phyloP scores from a whole-genome alignment of 345 rosid species.

The Sonneratia caseolaris region DNA sequence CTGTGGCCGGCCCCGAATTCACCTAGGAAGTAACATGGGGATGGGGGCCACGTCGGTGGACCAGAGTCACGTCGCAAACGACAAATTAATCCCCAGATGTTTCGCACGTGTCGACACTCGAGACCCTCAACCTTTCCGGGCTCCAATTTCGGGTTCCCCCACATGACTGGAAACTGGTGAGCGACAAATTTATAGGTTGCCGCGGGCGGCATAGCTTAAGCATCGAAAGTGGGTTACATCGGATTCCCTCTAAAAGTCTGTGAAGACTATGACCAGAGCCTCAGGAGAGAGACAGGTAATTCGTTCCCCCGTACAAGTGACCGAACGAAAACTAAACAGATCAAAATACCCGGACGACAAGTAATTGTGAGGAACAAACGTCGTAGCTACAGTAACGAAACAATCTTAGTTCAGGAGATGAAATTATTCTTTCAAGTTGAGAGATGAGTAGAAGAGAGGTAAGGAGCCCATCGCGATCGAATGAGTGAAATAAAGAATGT shows the following conservation, averaged over 20 bases:
- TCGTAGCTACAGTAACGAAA: not conserved
- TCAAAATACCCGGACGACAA: not conserved
- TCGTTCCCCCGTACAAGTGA: too few species aligned
- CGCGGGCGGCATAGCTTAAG: too few species aligned
- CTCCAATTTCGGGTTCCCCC: not conserved
- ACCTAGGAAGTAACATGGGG: not conserved
- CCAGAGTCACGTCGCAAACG: not conserved
- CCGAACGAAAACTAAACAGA: not conserved
- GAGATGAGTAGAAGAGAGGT: not conserved
- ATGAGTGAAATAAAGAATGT: not conserved
- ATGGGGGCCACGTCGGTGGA: not conserved
- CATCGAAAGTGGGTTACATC: too few species aligned
- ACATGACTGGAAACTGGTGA: too few species aligned
- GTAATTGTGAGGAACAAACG: not conserved
- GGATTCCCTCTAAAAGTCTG: too few species aligned
- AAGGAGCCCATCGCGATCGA: not conserved
- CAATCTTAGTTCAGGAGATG: not conserved
- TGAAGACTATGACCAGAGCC: too few species aligned
- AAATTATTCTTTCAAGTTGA: not conserved
- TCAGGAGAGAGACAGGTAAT: too few species aligned
- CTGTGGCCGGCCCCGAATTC: not conserved
- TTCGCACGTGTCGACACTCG: not conserved
- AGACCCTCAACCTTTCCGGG: not conserved
- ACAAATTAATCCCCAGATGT: not conserved
- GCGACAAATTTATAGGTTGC: too few species aligned